Base-by-base conservation (phyloP, 345 rosid species). In the Dipteronia sinensis region DNA sequence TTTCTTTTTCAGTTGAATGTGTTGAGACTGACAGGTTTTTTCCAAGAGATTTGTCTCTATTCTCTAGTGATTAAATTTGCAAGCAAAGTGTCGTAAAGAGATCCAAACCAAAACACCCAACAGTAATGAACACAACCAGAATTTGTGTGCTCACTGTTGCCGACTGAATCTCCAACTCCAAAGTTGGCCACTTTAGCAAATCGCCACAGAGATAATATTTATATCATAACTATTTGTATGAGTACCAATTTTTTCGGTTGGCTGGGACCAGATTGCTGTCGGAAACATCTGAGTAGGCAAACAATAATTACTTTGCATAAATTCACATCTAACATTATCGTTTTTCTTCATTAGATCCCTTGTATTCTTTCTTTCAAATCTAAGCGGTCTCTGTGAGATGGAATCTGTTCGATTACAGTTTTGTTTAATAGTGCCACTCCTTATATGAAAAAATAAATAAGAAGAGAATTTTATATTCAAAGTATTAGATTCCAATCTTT, bases 401-500 rank as follows among this genome's bases (percentile, higher is more conserved):
- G 53, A 56, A 19, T 16, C 62, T 56, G 23, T n/a, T n/a, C n/a
- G 19, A 2, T 19, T 56, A 25, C 62, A n/a, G 62, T 19, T 56
- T 17, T 56, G 62, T 56, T 56, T 56, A 25, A 13, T 10, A 19
- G 55, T n/a, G 55, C 31, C 55, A 11, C 15, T 20, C 25, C 3
- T 23, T 44, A 6, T 3, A 34, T 34, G 38, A 34, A 34, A 31
- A 1, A 6, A 4, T 49, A 11, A n/a, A 20, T 4, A n/a, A n/a
- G 11, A 34, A 34, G 15, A 6, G 1, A 42, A n/a, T 22, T 56
- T 12, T 31, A 38, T n/a, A 58, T 74, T 74, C 19, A 74, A 34
- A 44, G 27, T 46, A 71, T 42, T 34, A 64, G 46, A 40, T 81
- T 72, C 75, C 61, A 55, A 7, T 75, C 8, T 70, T 15, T 64